Evolutionary conservation across 2,329 filamentous ascomycete species (phyloP).

Genomic region (Pseudocercospora musae): DNA sequence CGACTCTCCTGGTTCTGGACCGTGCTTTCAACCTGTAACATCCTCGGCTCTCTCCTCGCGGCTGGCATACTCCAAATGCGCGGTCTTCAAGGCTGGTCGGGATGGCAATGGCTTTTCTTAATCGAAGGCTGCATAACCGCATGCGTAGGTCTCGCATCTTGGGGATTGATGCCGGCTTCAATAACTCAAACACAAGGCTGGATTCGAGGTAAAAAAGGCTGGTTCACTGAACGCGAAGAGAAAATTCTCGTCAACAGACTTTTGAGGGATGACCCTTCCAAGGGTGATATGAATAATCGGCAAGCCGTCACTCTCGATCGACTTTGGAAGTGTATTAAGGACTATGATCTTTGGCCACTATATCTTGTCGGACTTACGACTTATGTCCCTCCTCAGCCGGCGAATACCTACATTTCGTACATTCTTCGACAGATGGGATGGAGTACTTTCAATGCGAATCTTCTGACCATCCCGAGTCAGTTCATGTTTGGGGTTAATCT

Average conservation of each 20-base stretch:
- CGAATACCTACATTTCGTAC: conserved; percentile 56
- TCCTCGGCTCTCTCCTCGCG: conserved; percentile 46
- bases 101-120: conserved; percentile 31
- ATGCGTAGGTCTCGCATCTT: conserved; percentile 30
- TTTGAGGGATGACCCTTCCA: conserved; percentile 56
- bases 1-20: conserved; percentile 45
- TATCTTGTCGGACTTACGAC: conserved; percentile 20
- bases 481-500: conserved; percentile 35
- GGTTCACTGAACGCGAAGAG: conserved; percentile 58
- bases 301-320: conserved; percentile 50
- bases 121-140: conserved; percentile 35
- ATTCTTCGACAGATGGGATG: conserved; percentile 24
- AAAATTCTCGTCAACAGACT: conserved; percentile 62
- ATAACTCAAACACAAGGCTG: conserved; percentile 60
- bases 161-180: conserved; percentile 43
- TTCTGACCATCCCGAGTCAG: conserved; percentile 56
- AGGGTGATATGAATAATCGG: conserved; percentile 57
- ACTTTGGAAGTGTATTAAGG: conserved; percentile 27
- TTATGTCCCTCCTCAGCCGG: conserved; percentile 53
- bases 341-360: conserved; percentile 43
- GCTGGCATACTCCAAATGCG: conserved; percentile 49
- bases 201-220: conserved; percentile 64
- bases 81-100: conserved; percentile 29
- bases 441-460: conserved; percentile 60
- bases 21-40: conserved; percentile 29